Evolutionary conservation across 192 early-diverging fungal species (phyloP).

Genomic region (Lobulomyces angularis): DNA sequence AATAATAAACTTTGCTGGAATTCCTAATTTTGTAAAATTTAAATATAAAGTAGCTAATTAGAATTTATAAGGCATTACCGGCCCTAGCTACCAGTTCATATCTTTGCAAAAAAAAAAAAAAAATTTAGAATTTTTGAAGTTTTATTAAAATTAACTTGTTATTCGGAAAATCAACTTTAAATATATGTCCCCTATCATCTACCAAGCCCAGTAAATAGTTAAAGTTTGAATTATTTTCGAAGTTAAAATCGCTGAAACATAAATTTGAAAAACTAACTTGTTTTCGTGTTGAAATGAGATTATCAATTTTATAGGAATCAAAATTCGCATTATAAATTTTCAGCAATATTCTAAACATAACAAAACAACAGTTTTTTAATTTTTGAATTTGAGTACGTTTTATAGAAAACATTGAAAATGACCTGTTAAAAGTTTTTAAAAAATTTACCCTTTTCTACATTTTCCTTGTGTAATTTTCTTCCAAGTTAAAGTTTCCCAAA

Average conservation of each 20-base stretch:
- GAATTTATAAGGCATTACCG: neutral
- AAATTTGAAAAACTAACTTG: no score
- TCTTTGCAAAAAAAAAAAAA: neutral
- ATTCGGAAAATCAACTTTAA: conserved; percentile 26
- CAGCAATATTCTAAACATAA: neutral
- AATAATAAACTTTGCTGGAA: conserved; percentile 23
- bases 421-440: neutral
- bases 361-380: neutral
- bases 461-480: conserved; percentile 18
- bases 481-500: conserved; percentile 19
- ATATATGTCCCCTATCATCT: conserved; percentile 36
- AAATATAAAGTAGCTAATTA: neutral
- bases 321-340: no score
- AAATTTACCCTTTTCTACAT: conserved; percentile 11
- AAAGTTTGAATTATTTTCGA: neutral
- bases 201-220: conserved; percentile 12
- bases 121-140: neutral
- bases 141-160: conserved; percentile 20
- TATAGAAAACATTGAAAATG: neutral
- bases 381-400: neutral
- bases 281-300: no score
- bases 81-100: neutral
- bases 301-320: no score
- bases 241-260: neutral
- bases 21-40: conserved; percentile 12